These are phyloP conservation scores for Pulicaria dysenterica DNA, from an alignment of 129 eudicot species.

Conservation along the genomic window DNA sequence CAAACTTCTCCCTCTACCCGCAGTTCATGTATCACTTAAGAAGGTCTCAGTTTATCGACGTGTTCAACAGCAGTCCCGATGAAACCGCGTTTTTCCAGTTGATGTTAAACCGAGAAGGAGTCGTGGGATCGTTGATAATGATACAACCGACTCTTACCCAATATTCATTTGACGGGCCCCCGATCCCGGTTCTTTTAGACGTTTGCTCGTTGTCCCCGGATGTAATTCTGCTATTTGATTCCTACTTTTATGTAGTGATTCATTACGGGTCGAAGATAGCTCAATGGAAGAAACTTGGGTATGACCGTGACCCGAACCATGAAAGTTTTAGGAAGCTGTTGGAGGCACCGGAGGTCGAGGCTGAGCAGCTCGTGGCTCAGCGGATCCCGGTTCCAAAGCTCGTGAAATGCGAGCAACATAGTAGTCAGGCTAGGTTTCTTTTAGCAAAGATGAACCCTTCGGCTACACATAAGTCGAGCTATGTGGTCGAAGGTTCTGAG, in stretches of 20 bases:
- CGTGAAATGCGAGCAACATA: conserved; percentile 83
- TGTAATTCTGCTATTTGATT: conserved; percentile 85
- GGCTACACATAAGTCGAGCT: conserved; percentile 74
- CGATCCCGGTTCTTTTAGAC: conserved; percentile 80
- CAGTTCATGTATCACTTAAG: conserved; percentile 90
- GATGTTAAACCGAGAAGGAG: conserved; percentile 94
- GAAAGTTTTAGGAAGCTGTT: conserved; percentile 77
- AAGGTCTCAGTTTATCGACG: conserved; percentile 88
- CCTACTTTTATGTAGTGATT: conserved; percentile 79
- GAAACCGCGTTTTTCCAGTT: conserved; percentile 86
- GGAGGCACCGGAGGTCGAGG: conserved; percentile 88
- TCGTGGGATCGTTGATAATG: conserved; percentile 82
- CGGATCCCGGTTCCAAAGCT: conserved; percentile 85
- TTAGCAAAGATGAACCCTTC: conserved; percentile 97
- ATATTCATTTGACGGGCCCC: conserved; percentile 94
- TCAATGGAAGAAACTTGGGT: conserved; percentile 88
- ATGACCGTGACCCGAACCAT: conserved; percentile 74
- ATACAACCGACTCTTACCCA: conserved; percentile 88
- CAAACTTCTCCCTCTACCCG: conserved; percentile 84
- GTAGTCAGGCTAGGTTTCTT: conserved; percentile 99
- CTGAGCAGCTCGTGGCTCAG: conserved; percentile 73
- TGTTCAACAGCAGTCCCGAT: conserved; percentile 90
- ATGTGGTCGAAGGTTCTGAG: conserved; percentile 62
- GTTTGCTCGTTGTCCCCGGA: conserved; percentile 86
- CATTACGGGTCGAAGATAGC: conserved; percentile 91